Evolutionary conservation across 768 basidiomycete species (phyloP).

Genomic region (Termitomyces heimii): DNA sequence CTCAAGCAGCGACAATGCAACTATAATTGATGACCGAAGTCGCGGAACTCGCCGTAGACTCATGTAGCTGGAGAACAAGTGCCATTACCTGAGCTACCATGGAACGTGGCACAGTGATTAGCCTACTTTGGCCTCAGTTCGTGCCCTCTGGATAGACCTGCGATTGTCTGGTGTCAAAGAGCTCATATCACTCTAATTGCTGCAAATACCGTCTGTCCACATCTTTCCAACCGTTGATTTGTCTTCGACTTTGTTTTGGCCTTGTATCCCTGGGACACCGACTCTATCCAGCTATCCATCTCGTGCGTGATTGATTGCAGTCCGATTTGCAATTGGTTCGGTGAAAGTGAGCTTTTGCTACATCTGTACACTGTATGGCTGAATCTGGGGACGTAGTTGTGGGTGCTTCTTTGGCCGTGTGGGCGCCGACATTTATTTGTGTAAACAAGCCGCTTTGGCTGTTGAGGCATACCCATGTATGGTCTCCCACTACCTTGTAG

Average conservation of each 20-base stretch:
- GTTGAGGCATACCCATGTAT: conserved; percentile 14
- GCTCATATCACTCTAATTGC: background rate
- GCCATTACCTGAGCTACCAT: conserved; percentile 10
- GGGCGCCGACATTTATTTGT: conserved; percentile 30
- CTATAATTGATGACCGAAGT: conserved; percentile 3
- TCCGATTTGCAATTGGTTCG: background rate
- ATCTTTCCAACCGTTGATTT: background rate
- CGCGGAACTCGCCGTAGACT: conserved; percentile 16
- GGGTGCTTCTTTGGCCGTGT: conserved; percentile 31
- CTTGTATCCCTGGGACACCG: background rate
- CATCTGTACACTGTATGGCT: background rate
- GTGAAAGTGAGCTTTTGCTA: background rate
- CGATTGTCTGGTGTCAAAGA: conserved; percentile 12
- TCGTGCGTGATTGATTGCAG: background rate
- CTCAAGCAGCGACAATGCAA: conserved; percentile 8
- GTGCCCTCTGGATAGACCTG: conserved; percentile 6
- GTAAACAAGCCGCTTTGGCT: conserved; percentile 27
- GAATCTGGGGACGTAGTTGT: conserved; percentile 17
- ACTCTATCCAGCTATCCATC: background rate
- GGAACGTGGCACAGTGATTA: conserved; percentile 15
- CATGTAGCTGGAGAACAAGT: conserved; percentile 8
- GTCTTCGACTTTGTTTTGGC: background rate
- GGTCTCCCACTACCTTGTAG: conserved; percentile 15
- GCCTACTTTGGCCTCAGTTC: conserved; percentile 5
- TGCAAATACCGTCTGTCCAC: conserved; percentile 8